A percentile compares a stretch with the other conserved stretches of the same genome.
These are phyloP conservation scores for Rhizophagus prolifer DNA, from an alignment of 192 early-diverging fungal species.

Conservation along the genomic window DNA sequence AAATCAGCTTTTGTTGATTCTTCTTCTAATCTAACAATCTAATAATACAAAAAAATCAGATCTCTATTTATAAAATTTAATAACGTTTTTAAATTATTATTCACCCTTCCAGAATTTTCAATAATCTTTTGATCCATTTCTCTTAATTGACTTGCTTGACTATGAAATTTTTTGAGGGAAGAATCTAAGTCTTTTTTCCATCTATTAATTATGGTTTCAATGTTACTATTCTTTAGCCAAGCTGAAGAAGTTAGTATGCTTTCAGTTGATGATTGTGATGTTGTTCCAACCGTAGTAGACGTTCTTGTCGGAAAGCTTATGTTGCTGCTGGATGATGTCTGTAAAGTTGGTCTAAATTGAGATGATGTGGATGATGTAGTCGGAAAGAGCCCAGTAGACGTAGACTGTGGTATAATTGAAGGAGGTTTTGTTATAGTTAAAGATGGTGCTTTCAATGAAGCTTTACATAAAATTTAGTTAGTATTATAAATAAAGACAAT, in stretches of 20 bases:
- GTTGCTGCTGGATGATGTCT: background rate
- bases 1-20: conserved; percentile 71
- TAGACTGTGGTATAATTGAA: background rate
- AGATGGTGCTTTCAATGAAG: background rate
- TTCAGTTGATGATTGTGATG: conserved; percentile 34
- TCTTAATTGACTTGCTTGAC: conserved; percentile 77
- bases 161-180: conserved; percentile 81
- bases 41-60: conserved; percentile 27
- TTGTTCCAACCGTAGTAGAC: conserved; percentile 40
- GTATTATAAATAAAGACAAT: background rate
- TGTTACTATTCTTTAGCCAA: conserved; percentile 77
- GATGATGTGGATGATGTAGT: background rate
- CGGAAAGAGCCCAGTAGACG: background rate
- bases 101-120: conserved; percentile 76
- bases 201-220: conserved; percentile 88
- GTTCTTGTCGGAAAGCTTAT: background rate
- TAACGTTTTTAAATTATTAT: background rate
- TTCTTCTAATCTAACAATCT: conserved; percentile 75
- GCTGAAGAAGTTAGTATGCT: conserved; percentile 49
- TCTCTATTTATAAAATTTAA: conserved; percentile 21
- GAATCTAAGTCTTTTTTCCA: conserved; percentile 86
- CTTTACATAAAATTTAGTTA: background rate
- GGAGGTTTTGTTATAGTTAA: background rate
- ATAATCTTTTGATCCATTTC: conserved; percentile 87
- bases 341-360: background rate